Conservation (phyloP, 2,329 filamentous ascomycete species). For the Calonectria honghensis region DNA sequence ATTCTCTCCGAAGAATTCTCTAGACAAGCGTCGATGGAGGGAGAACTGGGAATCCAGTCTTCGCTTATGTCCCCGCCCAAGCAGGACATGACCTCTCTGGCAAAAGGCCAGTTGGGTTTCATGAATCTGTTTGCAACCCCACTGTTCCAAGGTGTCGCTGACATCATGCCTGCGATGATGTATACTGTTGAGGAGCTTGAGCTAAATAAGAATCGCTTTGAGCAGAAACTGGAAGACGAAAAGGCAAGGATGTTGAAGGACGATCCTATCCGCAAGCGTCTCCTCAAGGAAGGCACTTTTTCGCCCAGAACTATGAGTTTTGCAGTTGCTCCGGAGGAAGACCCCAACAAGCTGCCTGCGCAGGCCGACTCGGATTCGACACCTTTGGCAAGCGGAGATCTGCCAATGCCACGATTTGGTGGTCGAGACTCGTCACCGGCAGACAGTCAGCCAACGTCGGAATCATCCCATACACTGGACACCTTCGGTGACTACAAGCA, state of each 20-base stretch:
- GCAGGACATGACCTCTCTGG: constrained; percentile 88
- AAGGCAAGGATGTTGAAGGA: constrained; percentile 67
- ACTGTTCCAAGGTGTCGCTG: constrained; percentile 90
- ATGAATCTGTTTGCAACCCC: constrained; percentile 97
- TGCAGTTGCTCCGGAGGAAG: constrained; percentile 56
- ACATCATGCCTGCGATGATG: constrained; percentile 88
- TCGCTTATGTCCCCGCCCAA: constrained; percentile 90
- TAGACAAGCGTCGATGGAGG: constrained; percentile 93
- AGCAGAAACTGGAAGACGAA: constrained; percentile 79
- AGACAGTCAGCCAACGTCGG: constrained; percentile 55
- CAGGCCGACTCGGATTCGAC: constrained; percentile 50
- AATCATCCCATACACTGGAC: constrained; percentile 51
- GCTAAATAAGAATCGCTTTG: constrained; percentile 84
- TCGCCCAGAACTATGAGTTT: constrained; percentile 68
- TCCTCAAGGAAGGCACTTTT: constrained; percentile 64
- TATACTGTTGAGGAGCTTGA: constrained; percentile 90
- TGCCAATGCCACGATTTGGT: constrained; percentile 51
- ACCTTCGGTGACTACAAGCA: constrained; percentile 61
- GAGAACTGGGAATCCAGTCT: constrained; percentile 89
- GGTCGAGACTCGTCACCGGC: constrained; percentile 54
- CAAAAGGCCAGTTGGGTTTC: constrained; percentile 93
- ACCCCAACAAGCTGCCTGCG: constrained; percentile 51
- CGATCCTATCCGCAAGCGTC: constrained; percentile 61
- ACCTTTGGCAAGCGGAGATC: constrained; percentile 48
- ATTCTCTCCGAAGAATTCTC: constrained; percentile 97